Conservation (phyloP, 2,329 filamentous ascomycete genomes). For the Aspergillus latus region DNA sequence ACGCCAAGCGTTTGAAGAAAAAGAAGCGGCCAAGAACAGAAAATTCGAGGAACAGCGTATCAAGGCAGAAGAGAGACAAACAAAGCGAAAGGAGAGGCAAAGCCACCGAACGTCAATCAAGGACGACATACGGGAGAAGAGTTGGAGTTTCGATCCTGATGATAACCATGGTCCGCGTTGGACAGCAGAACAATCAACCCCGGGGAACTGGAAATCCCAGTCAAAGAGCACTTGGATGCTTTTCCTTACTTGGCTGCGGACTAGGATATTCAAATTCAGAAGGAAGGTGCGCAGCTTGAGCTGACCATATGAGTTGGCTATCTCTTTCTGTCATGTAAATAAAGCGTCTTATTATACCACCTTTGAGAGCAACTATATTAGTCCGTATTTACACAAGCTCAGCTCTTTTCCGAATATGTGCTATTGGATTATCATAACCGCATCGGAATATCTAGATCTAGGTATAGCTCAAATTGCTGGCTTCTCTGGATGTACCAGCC, state of each 20-base stretch:
- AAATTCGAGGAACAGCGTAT: constrained; percentile 55
- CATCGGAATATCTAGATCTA: too few species aligned
- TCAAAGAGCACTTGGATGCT: constrained; percentile 50
- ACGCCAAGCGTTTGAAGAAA: constrained; percentile 58
- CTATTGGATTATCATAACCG: too few species aligned
- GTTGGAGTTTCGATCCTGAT: neutral
- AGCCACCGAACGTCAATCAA: constrained; percentile 23
- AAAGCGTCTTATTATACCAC: too few species aligned
- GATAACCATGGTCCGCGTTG: neutral
- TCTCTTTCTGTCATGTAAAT: too few species aligned
- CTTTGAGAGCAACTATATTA: too few species aligned
- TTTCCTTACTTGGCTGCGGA: constrained; percentile 59
- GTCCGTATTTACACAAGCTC: too few species aligned
- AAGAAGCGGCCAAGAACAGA: constrained; percentile 57
- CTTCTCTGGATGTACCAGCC: too few species aligned
- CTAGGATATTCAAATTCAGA: constrained; percentile 54
- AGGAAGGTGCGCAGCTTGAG: constrained; percentile 33
- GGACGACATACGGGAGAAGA: constrained; percentile 12
- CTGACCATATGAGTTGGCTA: constrained; percentile 13
- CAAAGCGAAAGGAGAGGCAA: constrained; percentile 45
- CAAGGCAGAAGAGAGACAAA: constrained; percentile 48
- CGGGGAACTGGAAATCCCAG: constrained; percentile 33
- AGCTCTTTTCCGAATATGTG: too few species aligned
- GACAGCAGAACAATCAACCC: constrained; percentile 13
- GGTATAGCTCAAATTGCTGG: too few species aligned